Evolutionary conservation across 2,329 filamentous ascomycete genomes (phyloP), one percentile per base, ranked within the genome.

Genomic region (Epichloe glyceriae): DNA sequence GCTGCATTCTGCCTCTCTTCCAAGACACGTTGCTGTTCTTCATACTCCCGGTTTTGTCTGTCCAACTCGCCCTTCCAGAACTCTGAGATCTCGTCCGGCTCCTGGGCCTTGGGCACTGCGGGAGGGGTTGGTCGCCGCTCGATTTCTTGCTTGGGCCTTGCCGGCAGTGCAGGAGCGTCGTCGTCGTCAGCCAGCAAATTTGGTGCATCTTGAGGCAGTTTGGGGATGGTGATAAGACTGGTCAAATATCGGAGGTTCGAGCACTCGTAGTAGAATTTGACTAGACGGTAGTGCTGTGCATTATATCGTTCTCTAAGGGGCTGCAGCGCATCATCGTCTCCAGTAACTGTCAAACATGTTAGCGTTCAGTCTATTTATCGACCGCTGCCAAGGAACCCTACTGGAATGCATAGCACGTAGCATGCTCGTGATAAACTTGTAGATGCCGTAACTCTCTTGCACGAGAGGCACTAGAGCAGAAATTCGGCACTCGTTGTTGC

Each of bases 391-490:
- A 30, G 11, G 2, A 34, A 15, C 71, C 83, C 64, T 73, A 90
- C 86, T 89, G 3, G 87, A 91, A 66, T 98, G 91, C 90, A 98
- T 96, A 15, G 93, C 93, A 51, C 93, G 82, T 55, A 98, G 71
- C 93, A 98, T 98, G 84, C 93, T 98, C 0, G 93, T 98, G 57
- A 96, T 90, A 67, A 98, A 98, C 70, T 97, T 97, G 76, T 98
- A 98, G 59, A 98, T 97, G 46, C 93, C 93, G 68, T 97, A 98
- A 66, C 89, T 97, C 73, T 98, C 93, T 65, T 95, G 88, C 3
- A 98, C 93, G 42, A 98, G 73, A 2, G 90, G 88, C 20, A 97
- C 90, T 49, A 98, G 72, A 1, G 93, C 88, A 14, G 91, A 94
- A 61, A 98, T 98, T 55, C 91, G 80, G 67, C 91, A 97, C 67